Percentiles rank a stretch among this genome's conserved stretches.
These are phyloP conservation scores for Leishmania arabica DNA, from an alignment of 208 protist genomes.

Conservation along the genomic window DNA sequence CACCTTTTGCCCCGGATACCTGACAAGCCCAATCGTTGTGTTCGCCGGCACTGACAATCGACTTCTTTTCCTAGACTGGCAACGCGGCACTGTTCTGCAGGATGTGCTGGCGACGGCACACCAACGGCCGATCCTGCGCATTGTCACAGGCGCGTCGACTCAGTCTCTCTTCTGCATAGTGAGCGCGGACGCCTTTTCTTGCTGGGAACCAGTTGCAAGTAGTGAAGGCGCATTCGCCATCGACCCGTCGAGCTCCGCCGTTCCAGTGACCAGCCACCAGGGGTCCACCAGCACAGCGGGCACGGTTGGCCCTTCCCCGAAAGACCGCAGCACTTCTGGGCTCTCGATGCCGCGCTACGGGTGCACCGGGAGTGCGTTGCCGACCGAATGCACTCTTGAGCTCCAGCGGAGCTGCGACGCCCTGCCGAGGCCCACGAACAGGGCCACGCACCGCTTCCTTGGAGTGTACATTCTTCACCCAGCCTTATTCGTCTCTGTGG, in stretches of 20 bases:
- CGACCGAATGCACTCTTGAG: slow-evolving; percentile 15
- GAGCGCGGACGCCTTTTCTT: slow-evolving; percentile 47
- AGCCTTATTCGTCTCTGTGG: slow-evolving; percentile 25
- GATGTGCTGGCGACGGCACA: slow-evolving; percentile 24
- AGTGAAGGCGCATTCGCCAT: not conserved
- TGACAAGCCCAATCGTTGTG: slow-evolving; percentile 35
- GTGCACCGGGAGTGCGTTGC: slow-evolving; percentile 27
- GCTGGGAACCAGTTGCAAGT: slow-evolving; percentile 34
- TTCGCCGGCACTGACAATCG: slow-evolving; percentile 24
- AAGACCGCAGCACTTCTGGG: not conserved
- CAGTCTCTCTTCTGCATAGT: slow-evolving; percentile 29
- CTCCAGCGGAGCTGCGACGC: not conserved
- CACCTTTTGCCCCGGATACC: slow-evolving; percentile 35
- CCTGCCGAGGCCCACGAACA: not conserved
- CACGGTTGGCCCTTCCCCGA: not conserved
- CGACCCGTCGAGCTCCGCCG: not conserved
- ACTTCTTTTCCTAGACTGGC: slow-evolving; percentile 52
- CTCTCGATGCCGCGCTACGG: slow-evolving; percentile 21
- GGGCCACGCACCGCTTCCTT: slow-evolving; percentile 28
- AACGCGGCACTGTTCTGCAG: slow-evolving; percentile 38
- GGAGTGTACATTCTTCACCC: slow-evolving; percentile 16
- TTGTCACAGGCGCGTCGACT: slow-evolving; percentile 27
- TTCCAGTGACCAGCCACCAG: not conserved
- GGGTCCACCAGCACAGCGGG: not conserved
- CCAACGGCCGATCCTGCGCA: slow-evolving; percentile 23